Conservation (phyloP, 305 asterid species). For the Fraxinus nigra region DNA sequence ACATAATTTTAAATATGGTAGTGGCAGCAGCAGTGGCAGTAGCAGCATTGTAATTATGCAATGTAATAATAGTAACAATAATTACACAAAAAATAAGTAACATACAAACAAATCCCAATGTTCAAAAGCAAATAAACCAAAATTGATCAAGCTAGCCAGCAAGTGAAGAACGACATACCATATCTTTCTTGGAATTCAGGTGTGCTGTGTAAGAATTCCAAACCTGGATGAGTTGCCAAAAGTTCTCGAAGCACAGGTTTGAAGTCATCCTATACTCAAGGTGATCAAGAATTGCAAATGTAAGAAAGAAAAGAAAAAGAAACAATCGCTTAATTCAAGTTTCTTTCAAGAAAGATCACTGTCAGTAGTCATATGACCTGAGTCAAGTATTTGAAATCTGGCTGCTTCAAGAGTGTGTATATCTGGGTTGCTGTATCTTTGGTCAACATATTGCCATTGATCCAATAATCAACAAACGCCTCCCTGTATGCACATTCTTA, state of each 20-base stretch:
- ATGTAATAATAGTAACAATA: background rate
- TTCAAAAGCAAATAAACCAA: slow-evolving; percentile 3
- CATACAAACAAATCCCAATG: background rate
- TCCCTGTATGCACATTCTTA: slow-evolving; percentile 49
- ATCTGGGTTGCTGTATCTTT: slow-evolving; percentile 79
- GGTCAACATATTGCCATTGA: slow-evolving; percentile 75
- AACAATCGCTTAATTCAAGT: background rate
- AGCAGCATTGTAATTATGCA: background rate
- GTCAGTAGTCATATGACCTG: slow-evolving; percentile 46
- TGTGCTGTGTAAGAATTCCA: slow-evolving; percentile 93
- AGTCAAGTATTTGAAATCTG: slow-evolving; percentile 59
- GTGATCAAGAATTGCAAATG: slow-evolving; percentile 17
- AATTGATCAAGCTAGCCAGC: background rate
- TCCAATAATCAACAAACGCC: slow-evolving; percentile 88
- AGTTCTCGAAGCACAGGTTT: slow-evolving; percentile 90
- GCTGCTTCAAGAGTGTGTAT: slow-evolving; percentile 74
- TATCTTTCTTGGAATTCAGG: slow-evolving; percentile 99
- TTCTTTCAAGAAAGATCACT: background rate
- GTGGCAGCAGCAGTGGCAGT: background rate
- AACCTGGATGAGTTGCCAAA: slow-evolving; percentile 92
- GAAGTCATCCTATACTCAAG: slow-evolving; percentile 70
- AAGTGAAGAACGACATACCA: slow-evolving; percentile 46
- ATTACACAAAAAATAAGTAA: background rate
- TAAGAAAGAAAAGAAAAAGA: slow-evolving; percentile 3
- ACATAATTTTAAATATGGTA: background rate